phyloP scores from a whole-genome alignment of 306 rosid genomes.

The Ammopiptanthus mongolicus region DNA sequence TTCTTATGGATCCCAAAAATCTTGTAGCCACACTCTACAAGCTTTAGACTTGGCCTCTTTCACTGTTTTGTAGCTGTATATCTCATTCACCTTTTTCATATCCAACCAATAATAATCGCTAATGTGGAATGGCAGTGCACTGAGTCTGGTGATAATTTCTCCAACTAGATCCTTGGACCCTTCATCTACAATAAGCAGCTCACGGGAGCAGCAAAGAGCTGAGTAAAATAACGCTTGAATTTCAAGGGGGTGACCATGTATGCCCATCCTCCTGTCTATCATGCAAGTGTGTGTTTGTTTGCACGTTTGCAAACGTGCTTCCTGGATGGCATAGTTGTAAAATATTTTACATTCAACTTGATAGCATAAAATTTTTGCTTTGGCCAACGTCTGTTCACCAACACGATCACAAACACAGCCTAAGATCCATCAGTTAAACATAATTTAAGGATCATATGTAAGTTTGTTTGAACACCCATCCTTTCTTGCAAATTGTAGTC shows the following conservation, averaged over 20 bases:
- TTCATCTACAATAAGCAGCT: conserved; percentile 60
- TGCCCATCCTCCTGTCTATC: conserved; percentile 99
- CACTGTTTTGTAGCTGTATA: conserved; percentile 93
- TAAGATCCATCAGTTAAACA: conserved; percentile 92
- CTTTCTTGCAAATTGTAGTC: conserved; percentile 80
- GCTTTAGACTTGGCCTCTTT: too few relatives aligned
- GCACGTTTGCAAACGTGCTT: too few relatives aligned
- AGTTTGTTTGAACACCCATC: conserved; percentile 88
- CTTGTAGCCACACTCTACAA: too few relatives aligned
- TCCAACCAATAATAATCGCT: conserved; percentile 97
- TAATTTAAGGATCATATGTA: conserved; percentile 82
- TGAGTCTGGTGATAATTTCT: conserved; percentile 83
- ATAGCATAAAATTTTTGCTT: too few relatives aligned
- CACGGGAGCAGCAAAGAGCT: conserved; percentile 83
- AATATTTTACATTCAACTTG: too few relatives aligned
- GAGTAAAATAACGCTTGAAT: conserved; percentile 97
- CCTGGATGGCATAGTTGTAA: too few relatives aligned
- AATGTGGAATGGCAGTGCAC: conserved; percentile 84
- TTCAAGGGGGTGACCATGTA: conserved; percentile 97
- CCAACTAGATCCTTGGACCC: conserved; percentile 60
- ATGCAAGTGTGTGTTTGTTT: too few relatives aligned
- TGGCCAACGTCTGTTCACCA: too few relatives aligned
- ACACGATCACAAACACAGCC: too few relatives aligned
- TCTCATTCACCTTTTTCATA: conserved; percentile 81
- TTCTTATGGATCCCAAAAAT: too few relatives aligned